phyloP scores from a whole-genome alignment of 176 grass and related monocot species.

The sorghum (Sorghum bicolor) region Sorghum_bicolor_NCBIv3 NC_012870.2:69787001-69787500 shows the following conservation, averaged over 20 bases:
- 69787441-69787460: too few relatives aligned
- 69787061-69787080: background rate
- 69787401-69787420: background rate
- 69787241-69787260: background rate
- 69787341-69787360: background rate
- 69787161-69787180: background rate
- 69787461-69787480: background rate
- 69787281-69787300: background rate
- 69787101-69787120: background rate
- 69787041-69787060: background rate
- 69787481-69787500: background rate
- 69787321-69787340: background rate
- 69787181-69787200: background rate
- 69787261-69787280: background rate
- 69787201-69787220: background rate
- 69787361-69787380: background rate
- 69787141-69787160: background rate
- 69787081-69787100: background rate
- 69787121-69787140: background rate
- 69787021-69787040: background rate
- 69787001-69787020: background rate
- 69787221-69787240: background rate
- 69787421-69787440: too few relatives aligned
- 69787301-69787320: background rate
- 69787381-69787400: background rate